Evolutionary conservation across 345 rosid genomes (phyloP), one percentile per base, ranked within the genome.

Genomic region (Alliaria petiolata): DNA sequence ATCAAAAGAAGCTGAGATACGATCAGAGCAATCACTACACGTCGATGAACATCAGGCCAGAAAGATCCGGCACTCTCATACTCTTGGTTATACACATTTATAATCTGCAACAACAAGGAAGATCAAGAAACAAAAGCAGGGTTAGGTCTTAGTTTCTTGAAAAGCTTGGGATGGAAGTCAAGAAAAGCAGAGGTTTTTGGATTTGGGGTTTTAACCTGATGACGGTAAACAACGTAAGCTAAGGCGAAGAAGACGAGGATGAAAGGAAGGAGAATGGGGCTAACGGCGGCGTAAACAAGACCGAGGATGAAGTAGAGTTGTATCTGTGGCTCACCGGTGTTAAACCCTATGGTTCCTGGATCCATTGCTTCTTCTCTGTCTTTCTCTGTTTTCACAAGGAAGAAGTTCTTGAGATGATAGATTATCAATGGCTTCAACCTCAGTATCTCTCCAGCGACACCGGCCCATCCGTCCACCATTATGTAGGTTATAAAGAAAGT

Each of bases 381-480:
- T 81, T 87, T 91, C 72, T 87, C 95, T 3, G 97, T 93, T 84
- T 95, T 95, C 61, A 91, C 99, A 56, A 91, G 28, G 78, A 95
- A 91, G 67, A 80, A 84, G 54, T 79, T 91, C 70, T 95, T 95
- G 62, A 91, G 62, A 81, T 89, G 99, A 59, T 84, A 91, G 19
- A 95, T 81, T 63, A 93, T 80, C 65, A 93, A 80, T 5, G 96
- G 95, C 71, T 84, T 89, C 72, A 93, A 58, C 77, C 99, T 81
- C 15, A 93, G 75, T 51, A 91, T 91, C 81, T 93, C 97, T 44
- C 87, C 99, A 4, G 99, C 99, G 19, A 87, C 95, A 74, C 99
- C 97, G 30, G 99, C 97, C 97, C 99, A 93, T 54, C 99, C 98
- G 20, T 91, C 98, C 15, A 91, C 98, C 97, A 90, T 93, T 56